Percentiles rank a stretch among this genome's conserved stretches.
Conservation (phyloP, 768 basidiomycete species). For the Podaxis sp. region DNA sequence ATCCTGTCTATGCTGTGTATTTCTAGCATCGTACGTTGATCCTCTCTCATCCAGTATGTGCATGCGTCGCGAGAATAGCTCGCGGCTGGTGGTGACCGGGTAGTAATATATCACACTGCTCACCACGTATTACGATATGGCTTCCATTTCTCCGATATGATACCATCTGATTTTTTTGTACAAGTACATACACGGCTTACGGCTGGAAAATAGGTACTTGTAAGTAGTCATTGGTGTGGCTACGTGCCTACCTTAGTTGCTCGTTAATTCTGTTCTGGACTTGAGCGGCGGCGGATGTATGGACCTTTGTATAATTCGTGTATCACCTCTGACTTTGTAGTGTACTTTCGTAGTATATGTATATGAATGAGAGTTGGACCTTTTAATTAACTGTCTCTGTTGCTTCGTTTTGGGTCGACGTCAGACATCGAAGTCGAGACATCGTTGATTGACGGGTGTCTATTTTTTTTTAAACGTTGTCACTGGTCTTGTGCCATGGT, state of each 20-base stretch:
- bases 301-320: not conserved
- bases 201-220: constrained; percentile 3
- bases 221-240: not conserved
- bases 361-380: not conserved
- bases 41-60: constrained; percentile 16
- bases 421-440: not conserved
- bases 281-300: not conserved
- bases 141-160: not conserved
- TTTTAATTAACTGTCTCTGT: not conserved
- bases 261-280: not conserved
- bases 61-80: constrained; percentile 15
- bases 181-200: constrained; percentile 7
- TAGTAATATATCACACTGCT: constrained; percentile 17
- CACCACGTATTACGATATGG: constrained; percentile 3
- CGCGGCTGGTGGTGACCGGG: constrained; percentile 17
- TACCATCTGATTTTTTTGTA: constrained; percentile 1
- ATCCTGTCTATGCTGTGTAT: constrained; percentile 18
- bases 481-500: not conserved
- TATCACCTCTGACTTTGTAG: not conserved
- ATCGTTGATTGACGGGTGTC: not conserved
- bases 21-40: constrained; percentile 28
- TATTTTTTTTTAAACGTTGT: not conserved
- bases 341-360: not conserved
- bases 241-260: not conserved
- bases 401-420: not conserved